These are phyloP conservation scores for Colletotrichum costaricense DNA, from an alignment of 2,329 filamentous ascomycete species.

Conservation along the genomic window DNA sequence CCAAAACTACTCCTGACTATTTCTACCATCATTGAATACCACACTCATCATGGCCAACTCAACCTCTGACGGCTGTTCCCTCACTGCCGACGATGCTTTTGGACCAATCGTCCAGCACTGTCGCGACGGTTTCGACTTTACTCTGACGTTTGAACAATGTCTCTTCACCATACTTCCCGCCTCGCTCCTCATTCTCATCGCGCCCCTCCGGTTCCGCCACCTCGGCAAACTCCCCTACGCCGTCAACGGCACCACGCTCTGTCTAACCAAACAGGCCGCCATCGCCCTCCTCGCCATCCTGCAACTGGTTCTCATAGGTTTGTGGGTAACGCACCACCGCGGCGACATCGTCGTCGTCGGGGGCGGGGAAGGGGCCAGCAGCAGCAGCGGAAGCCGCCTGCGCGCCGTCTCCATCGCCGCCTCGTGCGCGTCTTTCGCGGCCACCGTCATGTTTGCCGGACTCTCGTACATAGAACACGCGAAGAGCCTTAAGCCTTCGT, in stretches of 20 bases:
- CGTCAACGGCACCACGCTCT: constrained; percentile 41
- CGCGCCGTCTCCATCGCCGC: constrained; percentile 45
- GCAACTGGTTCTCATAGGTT: constrained; percentile 46
- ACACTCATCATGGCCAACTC: constrained; percentile 9
- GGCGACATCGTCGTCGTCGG: neutral
- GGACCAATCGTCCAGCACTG: constrained; percentile 40
- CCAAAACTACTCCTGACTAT: neutral
- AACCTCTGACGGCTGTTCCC: constrained; percentile 17
- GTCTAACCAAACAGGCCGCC: constrained; percentile 39
- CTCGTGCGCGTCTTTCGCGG: constrained; percentile 46
- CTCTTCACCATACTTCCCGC: constrained; percentile 44
- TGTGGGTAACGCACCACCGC: constrained; percentile 43
- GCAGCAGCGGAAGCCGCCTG: constrained; percentile 30
- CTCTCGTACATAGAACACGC: constrained; percentile 52
- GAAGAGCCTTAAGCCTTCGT: constrained; percentile 46
- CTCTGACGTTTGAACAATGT: constrained; percentile 45
- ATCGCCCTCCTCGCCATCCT: constrained; percentile 42
- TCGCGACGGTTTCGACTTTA: constrained; percentile 43
- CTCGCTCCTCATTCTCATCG: constrained; percentile 44
- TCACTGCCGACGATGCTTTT: constrained; percentile 36
- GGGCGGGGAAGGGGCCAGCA: too few species aligned
- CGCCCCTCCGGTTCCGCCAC: constrained; percentile 44
- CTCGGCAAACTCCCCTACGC: constrained; percentile 41
- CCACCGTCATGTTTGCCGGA: constrained; percentile 45
- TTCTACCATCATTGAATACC: neutral